A percentile compares a stretch with the other conserved stretches of the same genome.
Conservation (phyloP, 345 rosid species). For the Nasturtium officinale region DNA sequence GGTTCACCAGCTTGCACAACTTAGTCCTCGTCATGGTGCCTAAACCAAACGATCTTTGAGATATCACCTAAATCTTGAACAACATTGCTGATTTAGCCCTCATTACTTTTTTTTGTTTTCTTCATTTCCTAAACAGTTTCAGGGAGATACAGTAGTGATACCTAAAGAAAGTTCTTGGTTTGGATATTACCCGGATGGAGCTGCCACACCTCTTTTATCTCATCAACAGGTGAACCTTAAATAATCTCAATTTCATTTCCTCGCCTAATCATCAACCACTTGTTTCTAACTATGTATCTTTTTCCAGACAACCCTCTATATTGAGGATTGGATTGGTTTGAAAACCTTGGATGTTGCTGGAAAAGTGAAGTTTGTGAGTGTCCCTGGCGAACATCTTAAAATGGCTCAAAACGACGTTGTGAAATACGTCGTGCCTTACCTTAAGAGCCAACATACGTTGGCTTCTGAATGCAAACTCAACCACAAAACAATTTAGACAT, state of each 20-base stretch:
- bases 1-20: constrained; percentile 64
- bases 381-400: constrained; percentile 70
- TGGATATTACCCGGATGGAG: constrained; percentile 85
- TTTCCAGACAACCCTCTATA: constrained; percentile 74
- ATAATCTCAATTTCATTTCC: neutral
- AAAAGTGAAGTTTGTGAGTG: constrained; percentile 66
- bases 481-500: neutral
- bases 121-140: constrained; percentile 53
- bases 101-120: neutral
- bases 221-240: constrained; percentile 56
- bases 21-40: constrained; percentile 86
- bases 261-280: neutral
- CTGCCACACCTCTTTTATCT: constrained; percentile 55
- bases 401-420: constrained; percentile 62
- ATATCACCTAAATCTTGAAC: neutral
- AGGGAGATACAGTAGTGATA: constrained; percentile 66
- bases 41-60: neutral
- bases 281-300: neutral
- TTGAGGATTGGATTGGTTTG: constrained; percentile 92
- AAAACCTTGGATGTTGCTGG: constrained; percentile 65
- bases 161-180: constrained; percentile 93
- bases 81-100: neutral
- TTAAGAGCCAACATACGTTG: constrained; percentile 24
- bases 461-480: neutral
- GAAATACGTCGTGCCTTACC: constrained; percentile 65